Percentiles rank a stretch among this genome's conserved stretches.
Conservation (phyloP, 1,139 yeast genomes). For the Blastobotrys buckinghamii region DNA sequence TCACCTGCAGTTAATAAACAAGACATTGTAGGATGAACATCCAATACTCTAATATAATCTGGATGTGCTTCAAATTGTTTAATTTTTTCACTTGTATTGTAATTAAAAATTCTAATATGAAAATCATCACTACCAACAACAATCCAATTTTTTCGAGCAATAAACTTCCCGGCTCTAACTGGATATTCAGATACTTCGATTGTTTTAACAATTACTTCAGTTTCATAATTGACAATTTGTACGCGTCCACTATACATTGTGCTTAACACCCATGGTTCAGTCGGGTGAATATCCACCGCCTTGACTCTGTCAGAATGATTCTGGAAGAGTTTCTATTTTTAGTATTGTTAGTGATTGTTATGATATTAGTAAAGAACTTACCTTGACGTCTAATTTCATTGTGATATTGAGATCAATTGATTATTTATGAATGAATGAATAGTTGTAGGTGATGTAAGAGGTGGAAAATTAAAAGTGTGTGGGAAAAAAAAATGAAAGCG, state of each 20-base stretch:
- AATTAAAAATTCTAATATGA: constrained; percentile 86
- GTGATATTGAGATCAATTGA: too few relatives aligned
- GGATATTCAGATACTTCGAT: constrained; percentile 92
- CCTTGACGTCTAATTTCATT: constrained; percentile 27
- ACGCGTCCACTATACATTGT: constrained; percentile 72
- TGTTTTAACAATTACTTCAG: constrained; percentile 56
- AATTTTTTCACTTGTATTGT: constrained; percentile 91
- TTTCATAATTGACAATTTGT: constrained; percentile 92
- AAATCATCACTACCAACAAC: constrained; percentile 95
- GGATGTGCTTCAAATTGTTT: constrained; percentile 97
- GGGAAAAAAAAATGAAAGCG: constrained; percentile 1
- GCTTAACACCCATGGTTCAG: constrained; percentile 93
- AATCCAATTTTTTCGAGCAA: constrained; percentile 96
- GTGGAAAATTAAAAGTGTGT: not conserved
- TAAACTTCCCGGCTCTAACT: constrained; percentile 89
- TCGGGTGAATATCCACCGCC: constrained; percentile 96
- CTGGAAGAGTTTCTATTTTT: constrained; percentile 55
- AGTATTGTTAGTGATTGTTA: not conserved
- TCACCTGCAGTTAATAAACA: constrained; percentile 85
- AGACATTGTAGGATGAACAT: constrained; percentile 92
- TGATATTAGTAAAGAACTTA: constrained; percentile 9
- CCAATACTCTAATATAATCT: constrained; percentile 87
- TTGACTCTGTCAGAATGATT: constrained; percentile 94
- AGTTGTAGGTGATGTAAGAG: too few relatives aligned
- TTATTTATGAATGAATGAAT: too few relatives aligned